Percentiles rank a stretch among this genome's conserved stretches.
These are phyloP conservation scores for Sugiyamaella neomexicana DNA, from an alignment of 1,139 yeast species.

Conservation along the genomic window DNA sequence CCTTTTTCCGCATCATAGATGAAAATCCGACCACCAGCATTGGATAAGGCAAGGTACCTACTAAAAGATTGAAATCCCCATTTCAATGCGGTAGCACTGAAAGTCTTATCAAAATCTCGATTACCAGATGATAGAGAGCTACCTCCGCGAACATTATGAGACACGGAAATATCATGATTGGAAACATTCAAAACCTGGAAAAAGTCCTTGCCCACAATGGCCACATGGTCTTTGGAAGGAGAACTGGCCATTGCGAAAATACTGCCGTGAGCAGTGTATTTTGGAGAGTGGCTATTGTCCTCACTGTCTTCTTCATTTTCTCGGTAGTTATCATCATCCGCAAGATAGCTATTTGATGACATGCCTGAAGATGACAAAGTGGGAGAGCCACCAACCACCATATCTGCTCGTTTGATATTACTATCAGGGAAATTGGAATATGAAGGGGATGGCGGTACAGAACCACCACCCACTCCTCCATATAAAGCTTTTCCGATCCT, in stretches of 20 bases:
- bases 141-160: slow-evolving; percentile 20
- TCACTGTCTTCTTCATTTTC: background rate
- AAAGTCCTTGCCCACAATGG: slow-evolving; percentile 38
- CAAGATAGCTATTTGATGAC: slow-evolving; percentile 1
- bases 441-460: slow-evolving; percentile 15
- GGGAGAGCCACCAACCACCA: slow-evolving; percentile 20
- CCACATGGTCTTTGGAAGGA: slow-evolving; percentile 34
- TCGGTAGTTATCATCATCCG: background rate
- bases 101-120: slow-evolving; percentile 35
- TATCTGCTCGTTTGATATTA: slow-evolving; percentile 14
- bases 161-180: slow-evolving; percentile 8
- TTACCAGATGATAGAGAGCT: slow-evolving; percentile 23
- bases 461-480: slow-evolving; percentile 20
- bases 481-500: slow-evolving; percentile 38
- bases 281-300: slow-evolving; percentile 9
- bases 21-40: slow-evolving; percentile 42
- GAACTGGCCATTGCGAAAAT: slow-evolving; percentile 38
- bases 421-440: slow-evolving; percentile 12
- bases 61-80: slow-evolving; percentile 40
- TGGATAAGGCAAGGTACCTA: slow-evolving; percentile 35
- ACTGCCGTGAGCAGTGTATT: slow-evolving; percentile 32
- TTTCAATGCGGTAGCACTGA: slow-evolving; percentile 40
- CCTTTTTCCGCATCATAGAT: slow-evolving; percentile 48
- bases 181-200: slow-evolving; percentile 22
- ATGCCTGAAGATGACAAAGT: slow-evolving; percentile 9